Evolutionary conservation across 2,329 filamentous ascomycete species (phyloP).

Genomic region (Cercospora citrullina): DNA sequence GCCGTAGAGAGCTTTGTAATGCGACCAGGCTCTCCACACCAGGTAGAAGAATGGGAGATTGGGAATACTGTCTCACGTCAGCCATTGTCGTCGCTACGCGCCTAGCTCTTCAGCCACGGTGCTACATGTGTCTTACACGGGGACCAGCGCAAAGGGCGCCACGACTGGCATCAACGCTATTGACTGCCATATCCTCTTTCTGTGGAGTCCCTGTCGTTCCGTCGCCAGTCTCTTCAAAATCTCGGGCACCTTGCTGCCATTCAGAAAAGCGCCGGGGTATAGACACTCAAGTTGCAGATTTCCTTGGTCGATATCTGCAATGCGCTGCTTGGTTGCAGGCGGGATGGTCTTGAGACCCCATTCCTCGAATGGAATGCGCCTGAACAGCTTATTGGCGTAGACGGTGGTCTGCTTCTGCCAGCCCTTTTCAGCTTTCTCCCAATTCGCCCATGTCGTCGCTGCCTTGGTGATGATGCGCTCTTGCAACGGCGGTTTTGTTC

Average conservation of each 20-base stretch:
- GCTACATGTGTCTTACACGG: conserved; percentile 63
- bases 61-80: conserved; percentile 63
- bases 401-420: conserved; percentile 87
- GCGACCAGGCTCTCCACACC: conserved; percentile 85
- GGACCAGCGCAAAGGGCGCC: conserved; percentile 77
- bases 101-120: conserved; percentile 1
- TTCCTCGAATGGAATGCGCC: conserved; percentile 92
- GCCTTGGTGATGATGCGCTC: conserved; percentile 73
- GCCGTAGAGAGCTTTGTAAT: conserved; percentile 82
- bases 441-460: conserved; percentile 74
- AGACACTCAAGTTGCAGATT: conserved; percentile 56
- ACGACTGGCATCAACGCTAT: conserved; percentile 79
- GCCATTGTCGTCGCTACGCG: neutral
- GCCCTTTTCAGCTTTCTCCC: conserved; percentile 70
- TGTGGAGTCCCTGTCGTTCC: conserved; percentile 78
- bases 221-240: conserved; percentile 72
- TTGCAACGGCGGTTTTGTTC: conserved; percentile 55
- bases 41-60: conserved; percentile 98
- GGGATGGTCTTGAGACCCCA: conserved; percentile 97
- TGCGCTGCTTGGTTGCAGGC: conserved; percentile 67
- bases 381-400: conserved; percentile 82
- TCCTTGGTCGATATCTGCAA: conserved; percentile 62
- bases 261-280: conserved; percentile 72
- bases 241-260: conserved; percentile 58
- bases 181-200: conserved; percentile 75